phyloP scores from a whole-genome alignment of 495 filamentous ascomycete genomes.

The Neurospora sp. region DNA sequence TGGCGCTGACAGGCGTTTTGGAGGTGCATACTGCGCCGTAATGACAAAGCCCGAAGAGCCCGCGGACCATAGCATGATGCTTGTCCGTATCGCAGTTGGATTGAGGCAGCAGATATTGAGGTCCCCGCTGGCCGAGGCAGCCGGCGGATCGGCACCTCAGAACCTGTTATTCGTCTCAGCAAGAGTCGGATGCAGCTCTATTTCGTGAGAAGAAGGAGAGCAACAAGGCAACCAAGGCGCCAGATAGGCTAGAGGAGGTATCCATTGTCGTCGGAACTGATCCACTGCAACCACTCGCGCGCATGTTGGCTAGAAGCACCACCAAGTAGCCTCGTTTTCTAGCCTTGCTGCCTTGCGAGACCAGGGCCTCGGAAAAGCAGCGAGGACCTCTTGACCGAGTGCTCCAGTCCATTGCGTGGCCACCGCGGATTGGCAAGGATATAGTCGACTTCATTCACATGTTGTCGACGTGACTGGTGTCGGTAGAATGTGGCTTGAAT shows the following conservation, averaged over 20 bases:
- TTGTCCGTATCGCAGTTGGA: background rate
- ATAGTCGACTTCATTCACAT: background rate
- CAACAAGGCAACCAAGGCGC: background rate
- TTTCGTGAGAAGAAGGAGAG: background rate
- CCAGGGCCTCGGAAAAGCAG: background rate
- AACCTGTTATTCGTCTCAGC: background rate
- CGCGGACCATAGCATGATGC: background rate
- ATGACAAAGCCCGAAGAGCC: background rate
- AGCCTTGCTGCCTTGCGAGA: background rate
- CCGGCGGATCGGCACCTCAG: background rate
- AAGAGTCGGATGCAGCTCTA: background rate
- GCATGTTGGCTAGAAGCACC: background rate
- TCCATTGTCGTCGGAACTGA: background rate
- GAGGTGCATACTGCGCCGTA: background rate
- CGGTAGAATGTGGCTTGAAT: background rate
- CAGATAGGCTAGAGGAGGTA: background rate
- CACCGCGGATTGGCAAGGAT: slow-evolving; percentile 7
- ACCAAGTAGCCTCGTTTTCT: background rate
- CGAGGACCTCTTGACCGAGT: slow-evolving; percentile 2
- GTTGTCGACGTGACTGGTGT: background rate
- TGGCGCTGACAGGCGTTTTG: background rate
- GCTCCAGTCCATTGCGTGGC: slow-evolving; percentile 4
- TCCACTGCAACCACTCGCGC: background rate
- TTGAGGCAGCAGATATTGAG: background rate
- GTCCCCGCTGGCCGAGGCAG: background rate